phyloP scores from a whole-genome alignment of 1,139 yeast species.

The Hemisphaericaspora xylofermentans region DNA sequence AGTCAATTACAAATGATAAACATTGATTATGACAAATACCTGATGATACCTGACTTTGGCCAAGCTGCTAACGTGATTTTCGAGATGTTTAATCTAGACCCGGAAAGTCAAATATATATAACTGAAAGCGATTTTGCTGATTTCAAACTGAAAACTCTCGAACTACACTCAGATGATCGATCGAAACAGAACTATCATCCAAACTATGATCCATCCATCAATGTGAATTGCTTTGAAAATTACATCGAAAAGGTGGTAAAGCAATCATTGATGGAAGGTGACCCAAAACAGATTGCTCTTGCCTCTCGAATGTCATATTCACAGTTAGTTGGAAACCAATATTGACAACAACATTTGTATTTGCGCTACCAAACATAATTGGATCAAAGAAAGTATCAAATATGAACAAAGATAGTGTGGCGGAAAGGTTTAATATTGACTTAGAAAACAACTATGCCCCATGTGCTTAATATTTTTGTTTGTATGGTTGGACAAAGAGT shows the following conservation, averaged over 20 bases:
- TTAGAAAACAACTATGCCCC: no score
- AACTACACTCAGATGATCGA: conserved; percentile 4
- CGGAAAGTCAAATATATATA: conserved; percentile 1
- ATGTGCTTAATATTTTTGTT: no score
- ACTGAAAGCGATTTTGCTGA: conserved; percentile 9
- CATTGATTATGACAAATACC: conserved; percentile 12
- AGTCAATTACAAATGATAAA: conserved; percentile 6
- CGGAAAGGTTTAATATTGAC: no score
- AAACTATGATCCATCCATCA: conserved; percentile 6
- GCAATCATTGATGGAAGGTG: conserved; percentile 1
- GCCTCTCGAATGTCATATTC: background rate
- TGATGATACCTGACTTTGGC: conserved; percentile 2
- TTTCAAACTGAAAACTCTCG: conserved; percentile 6
- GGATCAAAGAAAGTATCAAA: no score
- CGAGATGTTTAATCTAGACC: background rate
- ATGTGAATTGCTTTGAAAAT: conserved; percentile 4
- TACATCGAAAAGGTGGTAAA: conserved; percentile 6
- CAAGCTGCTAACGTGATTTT: background rate
- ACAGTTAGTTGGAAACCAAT: background rate
- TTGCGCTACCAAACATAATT: background rate
- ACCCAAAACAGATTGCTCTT: background rate
- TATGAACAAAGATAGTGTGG: no score
- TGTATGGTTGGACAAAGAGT: no score
- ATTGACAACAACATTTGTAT: background rate
- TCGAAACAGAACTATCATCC: conserved; percentile 4